A percentile compares a stretch with the other conserved stretches of the same genome.
Evolutionary conservation across 768 basidiomycete genomes (phyloP).

Genomic region (Lenzites betulinus): DNA sequence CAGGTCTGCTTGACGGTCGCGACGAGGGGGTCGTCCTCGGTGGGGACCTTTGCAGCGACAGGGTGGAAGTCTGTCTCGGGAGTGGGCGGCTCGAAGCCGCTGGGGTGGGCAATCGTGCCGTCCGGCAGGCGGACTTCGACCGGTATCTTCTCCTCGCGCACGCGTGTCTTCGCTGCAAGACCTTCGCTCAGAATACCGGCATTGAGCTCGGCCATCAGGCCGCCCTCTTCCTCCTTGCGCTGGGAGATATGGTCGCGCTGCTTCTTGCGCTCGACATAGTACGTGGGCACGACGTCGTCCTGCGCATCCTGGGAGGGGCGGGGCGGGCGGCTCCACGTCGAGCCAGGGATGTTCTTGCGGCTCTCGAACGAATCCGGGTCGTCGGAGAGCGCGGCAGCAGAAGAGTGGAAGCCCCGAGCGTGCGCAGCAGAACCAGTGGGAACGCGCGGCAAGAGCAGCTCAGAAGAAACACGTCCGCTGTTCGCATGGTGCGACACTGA

Average conservation of each 20-base stretch:
- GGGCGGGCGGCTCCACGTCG: conserved; percentile 29
- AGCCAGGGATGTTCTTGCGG: conserved; percentile 24
- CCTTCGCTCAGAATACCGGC: conserved; percentile 34
- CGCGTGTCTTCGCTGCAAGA: conserved; percentile 29
- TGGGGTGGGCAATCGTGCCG: conserved; percentile 42
- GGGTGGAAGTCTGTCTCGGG: conserved; percentile 40
- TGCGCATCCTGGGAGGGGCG: conserved; percentile 31
- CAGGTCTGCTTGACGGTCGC: conserved; percentile 28
- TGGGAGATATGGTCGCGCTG: conserved; percentile 29
- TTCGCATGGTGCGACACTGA: not conserved
- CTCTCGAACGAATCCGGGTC: conserved; percentile 17
- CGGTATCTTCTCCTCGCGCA: conserved; percentile 41
- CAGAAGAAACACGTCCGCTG: not conserved
- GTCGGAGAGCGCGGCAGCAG: conserved; percentile 2
- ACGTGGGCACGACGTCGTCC: conserved; percentile 31
- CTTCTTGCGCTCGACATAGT: conserved; percentile 33
- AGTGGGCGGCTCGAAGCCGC: conserved; percentile 47
- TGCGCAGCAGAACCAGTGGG: not conserved
- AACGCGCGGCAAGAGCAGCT: conserved; percentile 9
- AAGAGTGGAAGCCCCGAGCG: conserved; percentile 22
- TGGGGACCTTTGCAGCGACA: conserved; percentile 24
- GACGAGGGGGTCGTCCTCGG: conserved; percentile 24
- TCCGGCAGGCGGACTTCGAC: conserved; percentile 42
- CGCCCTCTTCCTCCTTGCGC: conserved; percentile 32
- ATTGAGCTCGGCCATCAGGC: conserved; percentile 32